A percentile compares a stretch with the other conserved stretches of the same genome.
These are phyloP conservation scores for Vigna nakashimae DNA, from an alignment of 306 rosid species.

Conservation along the genomic window DNA sequence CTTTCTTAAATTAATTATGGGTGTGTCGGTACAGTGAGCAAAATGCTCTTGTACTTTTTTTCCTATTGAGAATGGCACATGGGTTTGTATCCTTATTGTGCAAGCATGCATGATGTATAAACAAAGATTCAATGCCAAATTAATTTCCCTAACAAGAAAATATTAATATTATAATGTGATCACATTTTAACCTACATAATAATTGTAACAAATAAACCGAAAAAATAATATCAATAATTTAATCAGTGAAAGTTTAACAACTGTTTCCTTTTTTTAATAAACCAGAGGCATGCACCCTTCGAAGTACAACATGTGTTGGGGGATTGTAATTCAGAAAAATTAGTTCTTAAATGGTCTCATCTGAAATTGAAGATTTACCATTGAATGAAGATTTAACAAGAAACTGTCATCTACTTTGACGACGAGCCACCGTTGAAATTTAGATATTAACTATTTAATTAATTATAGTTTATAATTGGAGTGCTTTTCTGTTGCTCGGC, in stretches of 20 bases:
- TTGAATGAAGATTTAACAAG: too few relatives aligned
- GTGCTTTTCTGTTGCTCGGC: too few relatives aligned
- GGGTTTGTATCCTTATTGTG: constrained; percentile 47
- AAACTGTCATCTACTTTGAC: too few relatives aligned
- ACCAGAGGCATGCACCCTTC: neutral
- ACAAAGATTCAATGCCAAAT: constrained; percentile 5
- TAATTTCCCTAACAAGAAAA: neutral
- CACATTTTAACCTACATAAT: neutral
- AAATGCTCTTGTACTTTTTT: constrained; percentile 35
- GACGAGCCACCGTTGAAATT: too few relatives aligned
- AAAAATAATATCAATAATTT: neutral
- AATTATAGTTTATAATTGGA: too few relatives aligned
- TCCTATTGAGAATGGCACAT: constrained; percentile 48
- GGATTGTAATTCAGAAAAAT: too few relatives aligned
- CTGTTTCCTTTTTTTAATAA: neutral
- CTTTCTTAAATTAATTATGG: constrained; percentile 17
- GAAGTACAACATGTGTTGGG: neutral
- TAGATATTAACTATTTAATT: too few relatives aligned
- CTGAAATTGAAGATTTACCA: too few relatives aligned
- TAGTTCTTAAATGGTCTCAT: too few relatives aligned
- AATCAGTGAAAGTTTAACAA: neutral
- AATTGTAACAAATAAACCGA: neutral
- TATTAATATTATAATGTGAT: neutral
- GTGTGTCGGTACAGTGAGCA: constrained; percentile 55
- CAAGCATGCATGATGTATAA: constrained; percentile 24